A percentile compares a stretch with the other conserved stretches of the same genome.
phyloP scores from a whole-genome alignment of 2,329 filamentous ascomycete species.

The Gnomoniopsis sp. region DNA sequence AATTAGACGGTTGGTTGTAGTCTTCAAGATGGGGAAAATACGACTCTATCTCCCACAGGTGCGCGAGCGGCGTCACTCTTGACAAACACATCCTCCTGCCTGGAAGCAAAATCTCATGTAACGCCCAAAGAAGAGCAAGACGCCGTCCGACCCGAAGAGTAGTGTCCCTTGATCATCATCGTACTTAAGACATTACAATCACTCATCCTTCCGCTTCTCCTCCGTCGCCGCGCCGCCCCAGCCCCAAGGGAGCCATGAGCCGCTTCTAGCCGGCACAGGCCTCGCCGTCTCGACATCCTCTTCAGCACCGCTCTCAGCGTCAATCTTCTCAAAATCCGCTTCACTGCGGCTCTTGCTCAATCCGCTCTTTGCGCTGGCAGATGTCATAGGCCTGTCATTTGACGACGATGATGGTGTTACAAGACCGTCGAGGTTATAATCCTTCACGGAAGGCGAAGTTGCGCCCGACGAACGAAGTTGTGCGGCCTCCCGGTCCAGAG shows the following conservation, averaged over 20 bases:
- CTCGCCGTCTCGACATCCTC: slow-evolving; percentile 31
- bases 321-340: slow-evolving; percentile 84
- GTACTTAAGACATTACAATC: slow-evolving; percentile 3
- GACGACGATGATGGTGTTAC: slow-evolving; percentile 17
- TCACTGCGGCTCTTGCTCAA: slow-evolving; percentile 83
- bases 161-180: neutral
- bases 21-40: neutral
- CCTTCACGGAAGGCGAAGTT: neutral
- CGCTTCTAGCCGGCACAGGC: slow-evolving; percentile 26
- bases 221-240: slow-evolving; percentile 32
- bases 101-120: neutral
- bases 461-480: slow-evolving; percentile 42
- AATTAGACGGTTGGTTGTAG: too few relatives aligned
- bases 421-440: neutral
- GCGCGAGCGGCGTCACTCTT: neutral
- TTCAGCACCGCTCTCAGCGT: slow-evolving; percentile 65
- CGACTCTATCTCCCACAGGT: neutral
- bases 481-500: slow-evolving; percentile 75
- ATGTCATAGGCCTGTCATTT: slow-evolving; percentile 36
- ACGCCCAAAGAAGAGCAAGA: neutral
- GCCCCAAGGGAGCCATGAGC: slow-evolving; percentile 46
- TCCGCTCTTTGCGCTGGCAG: slow-evolving; percentile 46
- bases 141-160: neutral
- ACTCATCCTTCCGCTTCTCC: slow-evolving; percentile 26
- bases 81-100: neutral